Evolutionary conservation across 495 filamentous ascomycete species (phyloP), one percentile per base, ranked within the genome.

Genomic region (Neurospora hispaniola): DNA sequence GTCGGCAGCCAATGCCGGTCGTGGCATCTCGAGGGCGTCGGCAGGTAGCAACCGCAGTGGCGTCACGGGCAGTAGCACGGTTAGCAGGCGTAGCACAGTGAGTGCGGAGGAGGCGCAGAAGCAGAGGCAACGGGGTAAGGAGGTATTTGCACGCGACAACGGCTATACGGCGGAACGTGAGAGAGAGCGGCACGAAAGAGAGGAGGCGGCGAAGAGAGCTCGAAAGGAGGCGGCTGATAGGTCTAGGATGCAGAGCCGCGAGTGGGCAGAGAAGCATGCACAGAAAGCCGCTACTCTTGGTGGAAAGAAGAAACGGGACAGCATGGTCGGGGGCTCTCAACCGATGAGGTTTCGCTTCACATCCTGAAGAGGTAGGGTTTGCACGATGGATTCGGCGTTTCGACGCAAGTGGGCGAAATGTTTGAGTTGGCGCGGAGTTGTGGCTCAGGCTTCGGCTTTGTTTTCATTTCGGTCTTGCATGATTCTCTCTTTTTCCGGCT

Each of bases 191-290:
- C 79, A 80, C n/a, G 86, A 87, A 70, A 84, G 88, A 62, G 89
- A 90, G 78, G 81, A 84, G 54, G 84, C 86, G 12, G 85, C 88
- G 6, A 87, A 86, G 76, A 81, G 83, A 73, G 89, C 90, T 7
- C 81, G 89, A 70, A 83, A 87, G 74, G 86, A 86, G 76, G 91
- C 91, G 11, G 90, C 91, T 0, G 91, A 93, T 80, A 79, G 89
- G 72, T 89, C 89, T 16, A 82, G 90, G 71, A 80, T 85, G 77
- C 83, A 87, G 69, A 89, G 88, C 72, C 80, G 90, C 42, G 88
- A 90, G 80, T 93, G 91, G 91, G 90, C 90, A 5, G 89, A 91
- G 81, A 90, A 86, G 82, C 87, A 91, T 27, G 23, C 54, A 35
- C 54, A 9, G 23, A 66, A 66, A 38, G 54, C 27, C 31, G 14